phyloP scores from a whole-genome alignment of 192 early-diverging fungal genomes.

The Allomyces macrogynus region DNA sequence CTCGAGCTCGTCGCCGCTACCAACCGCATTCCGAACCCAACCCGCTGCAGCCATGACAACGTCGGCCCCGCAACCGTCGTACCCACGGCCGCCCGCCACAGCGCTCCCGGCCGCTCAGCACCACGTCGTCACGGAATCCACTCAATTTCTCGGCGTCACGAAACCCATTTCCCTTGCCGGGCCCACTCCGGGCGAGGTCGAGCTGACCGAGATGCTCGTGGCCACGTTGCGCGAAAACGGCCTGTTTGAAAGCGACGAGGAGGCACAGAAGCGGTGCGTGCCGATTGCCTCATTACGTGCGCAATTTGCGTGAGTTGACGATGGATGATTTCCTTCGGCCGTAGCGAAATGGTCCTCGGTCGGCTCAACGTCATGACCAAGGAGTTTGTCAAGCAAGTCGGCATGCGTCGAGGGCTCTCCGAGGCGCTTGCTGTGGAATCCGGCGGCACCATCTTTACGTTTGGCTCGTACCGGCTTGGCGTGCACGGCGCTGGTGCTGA shows the following conservation, averaged over 20 bases:
- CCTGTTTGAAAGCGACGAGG: constrained; percentile 73
- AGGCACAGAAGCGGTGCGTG: constrained; percentile 52
- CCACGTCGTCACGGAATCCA: not conserved
- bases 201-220: constrained; percentile 46
- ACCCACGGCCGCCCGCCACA: not conserved
- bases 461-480: constrained; percentile 86
- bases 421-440: constrained; percentile 66
- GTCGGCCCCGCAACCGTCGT: too few relatives aligned
- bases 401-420: constrained; percentile 45
- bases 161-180: constrained; percentile 23
- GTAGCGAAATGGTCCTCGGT: constrained; percentile 66
- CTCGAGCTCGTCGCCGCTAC: too few relatives aligned
- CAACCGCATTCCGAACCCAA: too few relatives aligned
- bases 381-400: constrained; percentile 71
- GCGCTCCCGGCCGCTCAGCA: not conserved
- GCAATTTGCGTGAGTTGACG: too few relatives aligned
- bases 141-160: not conserved
- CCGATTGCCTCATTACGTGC: too few relatives aligned
- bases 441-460: constrained; percentile 93
- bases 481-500: constrained; percentile 87
- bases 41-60: too few relatives aligned
- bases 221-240: constrained; percentile 48
- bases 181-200: constrained; percentile 46
- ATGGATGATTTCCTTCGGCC: not conserved
- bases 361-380: constrained; percentile 75